Evolutionary conservation across 2,329 filamentous ascomycete species (phyloP).

Genomic region (Sarocladiaceae sp.): DNA sequence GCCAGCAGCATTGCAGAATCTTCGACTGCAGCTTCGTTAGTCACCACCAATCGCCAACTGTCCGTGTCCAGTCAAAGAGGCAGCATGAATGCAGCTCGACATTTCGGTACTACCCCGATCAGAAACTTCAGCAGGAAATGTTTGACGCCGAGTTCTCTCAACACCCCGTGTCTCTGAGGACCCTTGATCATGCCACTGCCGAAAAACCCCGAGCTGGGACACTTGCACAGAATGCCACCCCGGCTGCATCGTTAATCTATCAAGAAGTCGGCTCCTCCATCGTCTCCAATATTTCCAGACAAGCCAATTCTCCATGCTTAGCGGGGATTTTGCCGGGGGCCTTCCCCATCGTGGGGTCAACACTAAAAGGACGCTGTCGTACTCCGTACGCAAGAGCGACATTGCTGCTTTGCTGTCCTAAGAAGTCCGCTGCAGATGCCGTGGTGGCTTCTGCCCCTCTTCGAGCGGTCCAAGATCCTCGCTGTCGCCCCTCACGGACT

Average conservation of each 20-base stretch:
- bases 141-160: background rate
- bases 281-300: constrained; percentile 6
- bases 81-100: background rate
- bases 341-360: constrained; percentile 10
- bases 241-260: background rate
- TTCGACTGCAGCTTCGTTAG: too few relatives aligned
- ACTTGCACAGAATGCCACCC: background rate
- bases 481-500: background rate
- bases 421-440: too few relatives aligned
- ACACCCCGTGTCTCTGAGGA: background rate
- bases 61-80: too few relatives aligned
- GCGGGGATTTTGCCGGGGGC: constrained; percentile 4
- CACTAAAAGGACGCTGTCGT: background rate
- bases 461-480: background rate
- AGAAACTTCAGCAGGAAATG: too few relatives aligned
- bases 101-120: background rate
- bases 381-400: background rate
- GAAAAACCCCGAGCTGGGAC: background rate
- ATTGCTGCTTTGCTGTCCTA: background rate
- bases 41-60: too few relatives aligned
- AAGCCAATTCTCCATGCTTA: background rate
- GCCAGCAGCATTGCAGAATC: too few relatives aligned
- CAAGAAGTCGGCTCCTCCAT: background rate
- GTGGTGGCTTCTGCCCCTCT: constrained; percentile 1
- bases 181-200: background rate